phyloP scores from a whole-genome alignment of 2,329 filamentous ascomycete genomes.

The Apiospora aurea region DNA sequence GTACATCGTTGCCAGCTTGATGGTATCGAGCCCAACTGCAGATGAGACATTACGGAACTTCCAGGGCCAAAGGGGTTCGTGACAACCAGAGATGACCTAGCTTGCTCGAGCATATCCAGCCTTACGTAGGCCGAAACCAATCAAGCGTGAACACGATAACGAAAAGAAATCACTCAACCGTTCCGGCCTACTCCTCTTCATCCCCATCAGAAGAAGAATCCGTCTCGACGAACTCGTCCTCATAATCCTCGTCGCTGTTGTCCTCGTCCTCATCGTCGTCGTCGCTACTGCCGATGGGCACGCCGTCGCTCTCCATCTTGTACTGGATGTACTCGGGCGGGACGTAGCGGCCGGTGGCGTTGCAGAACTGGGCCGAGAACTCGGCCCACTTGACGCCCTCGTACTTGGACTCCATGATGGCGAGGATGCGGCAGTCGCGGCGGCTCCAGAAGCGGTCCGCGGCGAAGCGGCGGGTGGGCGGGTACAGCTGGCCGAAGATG shows the following conservation, averaged over 20 bases:
- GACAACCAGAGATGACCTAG: background rate
- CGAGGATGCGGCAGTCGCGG: conserved; percentile 37
- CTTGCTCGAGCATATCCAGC: background rate
- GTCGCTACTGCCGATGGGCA: background rate
- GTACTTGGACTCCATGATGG: conserved; percentile 37
- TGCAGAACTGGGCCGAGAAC: conserved; percentile 39
- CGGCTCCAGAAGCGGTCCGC: conserved; percentile 36
- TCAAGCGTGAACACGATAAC: background rate
- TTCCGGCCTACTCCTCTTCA: background rate
- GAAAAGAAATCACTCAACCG: too few species aligned
- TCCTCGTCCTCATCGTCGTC: background rate
- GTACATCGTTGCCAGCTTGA: background rate
- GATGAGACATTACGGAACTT: background rate
- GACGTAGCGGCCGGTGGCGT: conserved; percentile 38
- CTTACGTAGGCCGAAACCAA: too few species aligned
- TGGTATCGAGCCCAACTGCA: too few species aligned
- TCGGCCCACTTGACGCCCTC: conserved; percentile 36
- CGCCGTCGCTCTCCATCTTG: conserved; percentile 34
- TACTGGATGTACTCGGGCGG: conserved; percentile 33
- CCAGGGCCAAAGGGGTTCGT: too few species aligned
- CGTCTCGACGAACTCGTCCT: background rate
- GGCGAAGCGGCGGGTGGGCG: conserved; percentile 29
- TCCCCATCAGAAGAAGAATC: background rate
- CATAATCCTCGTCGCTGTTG: background rate
- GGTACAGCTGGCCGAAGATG: conserved; percentile 30